A percentile compares a stretch with the other conserved stretches of the same genome.
These are phyloP conservation scores for Papilionanthe hybrid DNA, from an alignment of 116 monocot species.

Conservation along the genomic window DNA sequence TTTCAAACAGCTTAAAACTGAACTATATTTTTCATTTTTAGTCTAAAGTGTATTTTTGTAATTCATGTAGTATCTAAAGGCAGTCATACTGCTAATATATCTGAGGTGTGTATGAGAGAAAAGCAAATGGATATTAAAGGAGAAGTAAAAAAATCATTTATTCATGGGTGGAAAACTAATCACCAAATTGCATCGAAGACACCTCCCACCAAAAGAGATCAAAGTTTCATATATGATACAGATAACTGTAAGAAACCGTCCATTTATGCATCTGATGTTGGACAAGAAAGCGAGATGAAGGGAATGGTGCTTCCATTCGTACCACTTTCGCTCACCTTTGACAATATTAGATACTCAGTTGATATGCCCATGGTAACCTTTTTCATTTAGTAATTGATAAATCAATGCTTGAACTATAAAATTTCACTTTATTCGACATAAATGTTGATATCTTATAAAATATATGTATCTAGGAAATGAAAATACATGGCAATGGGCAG, in stretches of 20 bases:
- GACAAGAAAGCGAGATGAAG: slow-evolving; percentile 10
- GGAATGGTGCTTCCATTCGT: slow-evolving; percentile 37
- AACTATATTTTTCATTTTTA: not conserved
- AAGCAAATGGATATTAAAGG: slow-evolving; percentile 10
- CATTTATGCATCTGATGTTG: not conserved
- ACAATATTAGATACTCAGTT: slow-evolving; percentile 28
- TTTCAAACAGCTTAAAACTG: not conserved
- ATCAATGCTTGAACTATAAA: not conserved
- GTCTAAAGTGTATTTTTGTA: not conserved
- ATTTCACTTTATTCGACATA: not conserved
- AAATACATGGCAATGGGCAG: slow-evolving; percentile 17
- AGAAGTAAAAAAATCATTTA: not conserved
- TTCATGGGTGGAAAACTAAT: not conserved
- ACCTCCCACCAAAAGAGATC: no score
- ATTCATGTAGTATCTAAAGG: slow-evolving; percentile 9
- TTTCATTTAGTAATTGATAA: not conserved
- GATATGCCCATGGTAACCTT: slow-evolving; percentile 32
- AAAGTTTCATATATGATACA: not conserved
- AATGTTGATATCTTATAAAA: not conserved
- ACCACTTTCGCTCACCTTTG: slow-evolving; percentile 27
- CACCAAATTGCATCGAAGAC: not conserved
- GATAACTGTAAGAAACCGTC: not conserved
- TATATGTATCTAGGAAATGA: slow-evolving; percentile 27
- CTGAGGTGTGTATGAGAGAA: slow-evolving; percentile 20
- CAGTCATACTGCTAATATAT: not conserved